These are phyloP conservation scores for Geotrichum restrictum DNA, from an alignment of 1,139 yeast genomes.

Conservation along the genomic window DNA sequence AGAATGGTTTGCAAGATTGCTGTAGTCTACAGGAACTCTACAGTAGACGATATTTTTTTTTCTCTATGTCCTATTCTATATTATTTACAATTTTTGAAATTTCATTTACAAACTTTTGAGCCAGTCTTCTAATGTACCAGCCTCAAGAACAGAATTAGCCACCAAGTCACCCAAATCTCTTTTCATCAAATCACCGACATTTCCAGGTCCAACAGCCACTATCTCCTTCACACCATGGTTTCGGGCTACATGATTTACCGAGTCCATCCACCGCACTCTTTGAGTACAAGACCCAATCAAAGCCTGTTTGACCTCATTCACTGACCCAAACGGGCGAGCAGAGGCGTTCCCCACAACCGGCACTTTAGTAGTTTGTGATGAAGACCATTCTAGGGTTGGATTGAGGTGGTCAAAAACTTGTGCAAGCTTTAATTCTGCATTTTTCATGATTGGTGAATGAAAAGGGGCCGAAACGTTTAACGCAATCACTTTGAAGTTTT, in stretches of 20 bases:
- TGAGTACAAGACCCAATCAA: slow-evolving; percentile 31
- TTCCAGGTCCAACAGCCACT: slow-evolving; percentile 35
- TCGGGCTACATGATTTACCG: slow-evolving; percentile 26
- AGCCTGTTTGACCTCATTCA: slow-evolving; percentile 31
- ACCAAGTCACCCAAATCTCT: slow-evolving; percentile 16
- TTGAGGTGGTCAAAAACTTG: slow-evolving; percentile 20
- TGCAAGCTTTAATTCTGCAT: slow-evolving; percentile 38
- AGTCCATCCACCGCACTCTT: slow-evolving; percentile 38
- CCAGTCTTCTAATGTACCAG: slow-evolving; percentile 12
- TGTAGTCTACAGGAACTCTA: background rate
- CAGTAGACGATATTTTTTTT: no score
- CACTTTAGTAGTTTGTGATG: slow-evolving; percentile 22
- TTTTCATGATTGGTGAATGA: slow-evolving; percentile 44
- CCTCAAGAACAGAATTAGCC: slow-evolving; percentile 2
- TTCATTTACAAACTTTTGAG: slow-evolving; percentile 2
- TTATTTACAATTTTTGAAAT: background rate
- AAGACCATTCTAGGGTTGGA: slow-evolving; percentile 30
- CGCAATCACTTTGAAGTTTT: slow-evolving; percentile 34
- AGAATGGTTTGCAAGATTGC: slow-evolving; percentile 36
- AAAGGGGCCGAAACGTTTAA: slow-evolving; percentile 55
- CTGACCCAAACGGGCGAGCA: slow-evolving; percentile 34
- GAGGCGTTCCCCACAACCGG: slow-evolving; percentile 37
- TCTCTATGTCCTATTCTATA: background rate
- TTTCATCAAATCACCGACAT: slow-evolving; percentile 20
- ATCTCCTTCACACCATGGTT: slow-evolving; percentile 23